Evolutionary conservation across 2,329 filamentous ascomycete species (phyloP).

Genomic region (Arthrobotrys sphaeroides): DNA sequence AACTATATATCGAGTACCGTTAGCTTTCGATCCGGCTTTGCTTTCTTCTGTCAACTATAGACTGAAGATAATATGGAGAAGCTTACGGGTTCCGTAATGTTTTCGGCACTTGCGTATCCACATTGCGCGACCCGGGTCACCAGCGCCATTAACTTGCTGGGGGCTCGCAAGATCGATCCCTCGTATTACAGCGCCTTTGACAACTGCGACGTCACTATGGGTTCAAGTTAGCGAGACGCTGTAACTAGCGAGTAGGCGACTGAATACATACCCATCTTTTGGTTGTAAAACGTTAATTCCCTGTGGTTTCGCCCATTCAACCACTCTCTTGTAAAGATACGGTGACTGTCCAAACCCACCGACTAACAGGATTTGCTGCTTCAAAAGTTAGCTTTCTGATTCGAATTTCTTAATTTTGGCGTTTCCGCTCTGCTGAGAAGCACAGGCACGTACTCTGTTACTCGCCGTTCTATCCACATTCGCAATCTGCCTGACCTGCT

Average conservation of each 20-base stretch:
- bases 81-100: constrained; percentile 55
- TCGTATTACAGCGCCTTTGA: constrained; percentile 54
- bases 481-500: constrained; percentile 41
- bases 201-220: constrained; percentile 37
- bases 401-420: not conserved
- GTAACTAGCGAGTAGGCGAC: not conserved
- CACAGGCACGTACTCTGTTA: constrained; percentile 27
- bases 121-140: constrained; percentile 38
- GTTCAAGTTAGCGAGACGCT: not conserved
- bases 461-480: constrained; percentile 4
- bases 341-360: constrained; percentile 49
- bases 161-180: constrained; percentile 53
- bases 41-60: too few relatives aligned
- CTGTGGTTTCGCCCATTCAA: constrained; percentile 40
- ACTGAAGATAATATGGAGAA: not conserved
- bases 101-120: constrained; percentile 54
- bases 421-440: too few relatives aligned
- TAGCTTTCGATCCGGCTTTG: not conserved
- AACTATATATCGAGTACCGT: not conserved
- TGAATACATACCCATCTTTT: constrained; percentile 37
- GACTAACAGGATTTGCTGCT: constrained; percentile 48
- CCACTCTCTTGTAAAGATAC: constrained; percentile 39
- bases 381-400: not conserved
- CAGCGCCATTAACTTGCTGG: constrained; percentile 14
- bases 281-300: constrained; percentile 43